phyloP scores from a whole-genome alignment of 139 green algal genomes.

The Diplosphaera chodatii region DNA sequence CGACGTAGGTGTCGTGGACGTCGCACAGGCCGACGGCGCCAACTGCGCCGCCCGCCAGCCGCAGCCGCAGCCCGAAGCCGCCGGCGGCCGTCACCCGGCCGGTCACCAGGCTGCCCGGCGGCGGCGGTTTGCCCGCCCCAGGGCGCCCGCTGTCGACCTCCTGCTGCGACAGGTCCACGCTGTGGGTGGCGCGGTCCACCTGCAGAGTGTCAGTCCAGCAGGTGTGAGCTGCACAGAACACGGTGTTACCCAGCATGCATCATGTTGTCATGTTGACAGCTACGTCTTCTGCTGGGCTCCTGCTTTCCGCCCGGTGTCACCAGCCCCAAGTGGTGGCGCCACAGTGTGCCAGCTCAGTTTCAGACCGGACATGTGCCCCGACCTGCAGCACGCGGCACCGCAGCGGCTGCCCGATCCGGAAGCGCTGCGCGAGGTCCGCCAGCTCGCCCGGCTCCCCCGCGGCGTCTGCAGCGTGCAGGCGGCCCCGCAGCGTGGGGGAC shows the following conservation, averaged over 20 bases:
- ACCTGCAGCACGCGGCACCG: slow-evolving; percentile 24
- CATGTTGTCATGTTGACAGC: no score
- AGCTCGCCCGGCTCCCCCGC: slow-evolving; percentile 21
- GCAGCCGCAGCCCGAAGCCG: slow-evolving; percentile 54
- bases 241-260: no score
- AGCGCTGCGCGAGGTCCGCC: slow-evolving; percentile 15
- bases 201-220: slow-evolving; percentile 4
- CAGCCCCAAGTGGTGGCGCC: no score
- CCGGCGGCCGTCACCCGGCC: slow-evolving; percentile 32
- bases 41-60: slow-evolving; percentile 26
- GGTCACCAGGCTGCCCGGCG: slow-evolving; percentile 31
- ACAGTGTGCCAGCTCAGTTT: no score
- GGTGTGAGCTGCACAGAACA: no score
- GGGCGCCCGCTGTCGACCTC: not conserved
- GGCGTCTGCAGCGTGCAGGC: slow-evolving; percentile 42
- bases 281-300: no score
- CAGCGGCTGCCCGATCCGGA: slow-evolving; percentile 33
- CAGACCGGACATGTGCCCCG: no score
- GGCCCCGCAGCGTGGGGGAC: slow-evolving; percentile 28
- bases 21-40: slow-evolving; percentile 70
- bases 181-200: slow-evolving; percentile 27
- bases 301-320: no score
- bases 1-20: slow-evolving; percentile 61
- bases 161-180: slow-evolving; percentile 46
- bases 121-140: not conserved